These are phyloP conservation scores for Microstegium vimineum DNA, from an alignment of 176 grass and related monocot genomes.

Conservation along the genomic window DNA sequence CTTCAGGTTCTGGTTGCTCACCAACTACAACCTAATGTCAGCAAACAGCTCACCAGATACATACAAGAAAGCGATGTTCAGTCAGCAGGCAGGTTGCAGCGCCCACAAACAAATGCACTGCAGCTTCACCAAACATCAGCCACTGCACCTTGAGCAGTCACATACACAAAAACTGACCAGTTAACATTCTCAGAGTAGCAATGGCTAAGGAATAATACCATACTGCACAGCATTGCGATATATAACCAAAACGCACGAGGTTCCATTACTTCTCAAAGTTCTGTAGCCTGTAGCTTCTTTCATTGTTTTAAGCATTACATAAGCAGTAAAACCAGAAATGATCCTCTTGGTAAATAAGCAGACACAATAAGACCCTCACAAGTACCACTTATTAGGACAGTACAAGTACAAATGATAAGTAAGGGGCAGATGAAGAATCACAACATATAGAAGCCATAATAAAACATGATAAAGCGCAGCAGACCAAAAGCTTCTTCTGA, in stretches of 20 bases:
- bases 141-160: background rate
- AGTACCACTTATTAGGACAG: slow-evolving; percentile 32
- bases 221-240: background rate
- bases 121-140: background rate
- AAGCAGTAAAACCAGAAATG: slow-evolving; percentile 17
- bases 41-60: background rate
- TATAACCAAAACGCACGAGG: slow-evolving; percentile 3
- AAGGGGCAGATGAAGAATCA: slow-evolving; percentile 26
- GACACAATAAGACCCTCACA: slow-evolving; percentile 22
- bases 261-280: slow-evolving; percentile 25
- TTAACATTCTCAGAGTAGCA: background rate
- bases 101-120: background rate
- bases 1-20: background rate
- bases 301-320: slow-evolving; percentile 34
- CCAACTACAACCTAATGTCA: slow-evolving; percentile 1
- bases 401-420: slow-evolving; percentile 27
- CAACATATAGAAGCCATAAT: slow-evolving; percentile 3
- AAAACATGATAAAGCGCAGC: slow-evolving; percentile 4
- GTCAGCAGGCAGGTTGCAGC: background rate
- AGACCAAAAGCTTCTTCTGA: slow-evolving; percentile 26
- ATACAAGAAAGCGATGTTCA: background rate
- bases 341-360: slow-evolving; percentile 25
- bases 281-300: slow-evolving; percentile 3
- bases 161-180: background rate
- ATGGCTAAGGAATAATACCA: background rate